A percentile compares a stretch with the other conserved stretches of the same genome.
Evolutionary conservation across 345 rosid genomes (phyloP).

Genomic region (Excoecaria agallocha): DNA sequence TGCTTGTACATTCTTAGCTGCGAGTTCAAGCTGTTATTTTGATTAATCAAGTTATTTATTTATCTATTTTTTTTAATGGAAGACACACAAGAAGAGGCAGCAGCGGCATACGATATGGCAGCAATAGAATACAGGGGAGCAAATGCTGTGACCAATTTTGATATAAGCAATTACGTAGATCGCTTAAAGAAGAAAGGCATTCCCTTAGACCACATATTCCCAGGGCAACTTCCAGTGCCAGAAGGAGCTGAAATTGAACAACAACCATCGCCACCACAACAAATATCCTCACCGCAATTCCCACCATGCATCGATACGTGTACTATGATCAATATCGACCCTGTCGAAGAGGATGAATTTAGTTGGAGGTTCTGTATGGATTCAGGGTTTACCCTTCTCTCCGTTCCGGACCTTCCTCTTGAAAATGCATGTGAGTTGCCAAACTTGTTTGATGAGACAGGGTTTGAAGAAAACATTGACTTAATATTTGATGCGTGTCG

Average conservation of each 20-base stretch:
- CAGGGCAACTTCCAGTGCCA: constrained; percentile 13
- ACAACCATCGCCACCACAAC: background rate
- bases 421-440: constrained; percentile 43
- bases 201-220: constrained; percentile 29
- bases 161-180: constrained; percentile 64
- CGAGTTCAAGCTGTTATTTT: background rate
- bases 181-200: constrained; percentile 59
- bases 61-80: background rate
- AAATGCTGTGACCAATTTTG: constrained; percentile 89
- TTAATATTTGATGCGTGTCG: constrained; percentile 46
- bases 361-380: constrained; percentile 69
- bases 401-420: constrained; percentile 39
- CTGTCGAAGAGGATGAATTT: constrained; percentile 37
- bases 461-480: constrained; percentile 82
- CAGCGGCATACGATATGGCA: constrained; percentile 96
- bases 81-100: constrained; percentile 98
- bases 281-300: constrained; percentile 19
- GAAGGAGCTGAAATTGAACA: constrained; percentile 20
- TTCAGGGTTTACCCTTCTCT: constrained; percentile 30
- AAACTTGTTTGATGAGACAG: constrained; percentile 44
- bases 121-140: constrained; percentile 89
- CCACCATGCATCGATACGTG: constrained; percentile 35
- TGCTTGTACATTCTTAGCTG: too few species aligned
- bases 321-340: constrained; percentile 30
- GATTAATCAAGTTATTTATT: background rate